Conservation (phyloP, 345 rosid species). For the Erysimum cheiranthoides region DNA sequence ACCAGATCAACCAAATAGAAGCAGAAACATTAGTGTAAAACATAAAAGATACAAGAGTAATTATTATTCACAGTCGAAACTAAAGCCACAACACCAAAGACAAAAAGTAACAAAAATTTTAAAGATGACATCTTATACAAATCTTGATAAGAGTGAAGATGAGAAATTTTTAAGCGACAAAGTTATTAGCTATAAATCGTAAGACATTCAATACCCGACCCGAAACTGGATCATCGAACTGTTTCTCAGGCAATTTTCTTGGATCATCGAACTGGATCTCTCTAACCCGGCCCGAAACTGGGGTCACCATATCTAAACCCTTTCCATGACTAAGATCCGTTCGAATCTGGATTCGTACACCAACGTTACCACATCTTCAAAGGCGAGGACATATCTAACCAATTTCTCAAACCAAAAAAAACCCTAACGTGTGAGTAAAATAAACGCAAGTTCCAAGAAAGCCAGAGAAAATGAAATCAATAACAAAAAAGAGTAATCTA, state of each 20-base stretch:
- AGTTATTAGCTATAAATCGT: conserved; percentile 15
- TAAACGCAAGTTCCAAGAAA: background rate
- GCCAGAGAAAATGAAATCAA: conserved; percentile 11
- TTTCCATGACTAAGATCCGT: conserved; percentile 34
- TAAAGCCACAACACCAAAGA: background rate
- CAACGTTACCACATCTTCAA: conserved; percentile 73
- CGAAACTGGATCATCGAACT: conserved; percentile 34
- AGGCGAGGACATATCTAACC: conserved; percentile 71
- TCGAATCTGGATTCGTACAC: conserved; percentile 53
- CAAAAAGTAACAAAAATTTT: background rate
- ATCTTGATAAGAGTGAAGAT: conserved; percentile 14
- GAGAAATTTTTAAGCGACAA: background rate
- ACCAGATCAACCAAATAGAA: conserved; percentile 12
- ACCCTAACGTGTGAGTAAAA: no score
- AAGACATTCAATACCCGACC: conserved; percentile 8
- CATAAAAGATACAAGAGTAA: background rate
- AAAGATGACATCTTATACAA: conserved; percentile 14
- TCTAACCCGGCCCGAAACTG: conserved; percentile 48
- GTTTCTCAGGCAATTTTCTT: conserved; percentile 54
- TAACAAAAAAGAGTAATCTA: conserved; percentile 13
- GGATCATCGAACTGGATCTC: conserved; percentile 46
- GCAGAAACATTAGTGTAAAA: background rate
- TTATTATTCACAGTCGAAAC: conserved; percentile 15
- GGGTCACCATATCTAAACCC: conserved; percentile 54
- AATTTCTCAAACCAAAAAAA: conserved; percentile 42